phyloP scores from a whole-genome alignment of 495 filamentous ascomycete genomes.

The Daldinia vernicosa region DNA sequence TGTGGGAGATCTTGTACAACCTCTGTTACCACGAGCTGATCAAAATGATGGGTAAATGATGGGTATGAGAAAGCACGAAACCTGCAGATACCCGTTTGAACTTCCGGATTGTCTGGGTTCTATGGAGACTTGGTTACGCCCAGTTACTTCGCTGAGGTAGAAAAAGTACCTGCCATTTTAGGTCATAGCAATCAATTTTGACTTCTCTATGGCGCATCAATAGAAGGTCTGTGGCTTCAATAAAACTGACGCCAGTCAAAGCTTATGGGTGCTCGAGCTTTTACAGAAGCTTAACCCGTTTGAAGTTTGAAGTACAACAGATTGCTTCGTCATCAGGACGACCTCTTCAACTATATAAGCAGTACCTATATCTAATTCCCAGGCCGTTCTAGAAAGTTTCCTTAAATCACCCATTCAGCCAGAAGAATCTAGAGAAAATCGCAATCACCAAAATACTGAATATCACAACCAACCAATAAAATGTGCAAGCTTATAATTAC shows the following conservation, averaged over 20 bases:
- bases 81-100: conserved; percentile 28
- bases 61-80: conserved; percentile 10
- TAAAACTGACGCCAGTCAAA: conserved; percentile 13
- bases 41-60: too few species aligned
- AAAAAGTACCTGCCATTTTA: conserved; percentile 20
- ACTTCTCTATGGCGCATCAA: background rate
- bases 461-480: background rate
- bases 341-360: background rate
- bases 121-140: conserved; percentile 3
- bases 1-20: conserved; percentile 23
- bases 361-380: too few species aligned
- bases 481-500: conserved; percentile 36
- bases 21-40: conserved; percentile 26
- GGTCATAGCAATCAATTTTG: conserved; percentile 4
- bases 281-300: background rate
- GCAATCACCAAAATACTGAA: background rate
- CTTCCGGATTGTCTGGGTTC: conserved; percentile 10
- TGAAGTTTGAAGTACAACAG: background rate
- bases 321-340: background rate
- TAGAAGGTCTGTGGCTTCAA: conserved; percentile 1
- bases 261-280: background rate
- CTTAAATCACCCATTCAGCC: background rate
- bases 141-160: conserved; percentile 3
- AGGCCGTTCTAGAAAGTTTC: background rate
- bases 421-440: background rate